These are phyloP conservation scores for Nakazawaea molendinolei DNA, from an alignment of 805 yeast species.

Conservation along the genomic window DNA sequence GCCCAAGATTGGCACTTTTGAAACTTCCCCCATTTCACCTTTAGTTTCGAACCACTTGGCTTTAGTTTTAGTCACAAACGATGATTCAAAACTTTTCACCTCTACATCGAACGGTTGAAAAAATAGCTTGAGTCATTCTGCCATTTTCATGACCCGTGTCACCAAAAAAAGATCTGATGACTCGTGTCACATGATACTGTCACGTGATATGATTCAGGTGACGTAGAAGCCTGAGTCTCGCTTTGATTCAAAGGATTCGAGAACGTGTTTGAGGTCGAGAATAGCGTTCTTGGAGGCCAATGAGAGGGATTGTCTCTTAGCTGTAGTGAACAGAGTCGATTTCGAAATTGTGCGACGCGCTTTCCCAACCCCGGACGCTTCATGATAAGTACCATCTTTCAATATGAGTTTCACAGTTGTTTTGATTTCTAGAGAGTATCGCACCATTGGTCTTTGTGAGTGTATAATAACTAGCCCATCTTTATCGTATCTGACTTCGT, in stretches of 20 bases:
- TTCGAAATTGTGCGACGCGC: too few species aligned
- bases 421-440: constrained; percentile 19
- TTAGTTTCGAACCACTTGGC: too few species aligned
- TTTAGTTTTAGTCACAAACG: too few species aligned
- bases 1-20: constrained; percentile 73
- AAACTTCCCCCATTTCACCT: constrained; percentile 16
- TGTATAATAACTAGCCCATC: constrained; percentile 4
- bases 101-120: too few species aligned
- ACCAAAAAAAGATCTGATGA: too few species aligned
- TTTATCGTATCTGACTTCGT: constrained; percentile 1
- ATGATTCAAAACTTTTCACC: too few species aligned
- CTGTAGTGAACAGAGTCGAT: constrained; percentile 28
- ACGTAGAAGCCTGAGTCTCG: too few species aligned
- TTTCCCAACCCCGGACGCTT: constrained; percentile 35
- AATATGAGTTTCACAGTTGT: constrained; percentile 31
- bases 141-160: too few species aligned
- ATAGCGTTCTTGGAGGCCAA: constrained; percentile 39
- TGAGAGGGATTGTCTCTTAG: constrained; percentile 42
- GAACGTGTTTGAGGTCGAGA: constrained; percentile 27
- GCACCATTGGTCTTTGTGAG: neutral
- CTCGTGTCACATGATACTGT: too few species aligned
- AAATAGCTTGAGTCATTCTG: too few species aligned
- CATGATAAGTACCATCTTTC: constrained; percentile 36
- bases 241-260: too few species aligned
- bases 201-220: too few species aligned